Evolutionary conservation across 75 land plant species (phyloP).

Genomic region (Pseudotsuga menziesii): DNA sequence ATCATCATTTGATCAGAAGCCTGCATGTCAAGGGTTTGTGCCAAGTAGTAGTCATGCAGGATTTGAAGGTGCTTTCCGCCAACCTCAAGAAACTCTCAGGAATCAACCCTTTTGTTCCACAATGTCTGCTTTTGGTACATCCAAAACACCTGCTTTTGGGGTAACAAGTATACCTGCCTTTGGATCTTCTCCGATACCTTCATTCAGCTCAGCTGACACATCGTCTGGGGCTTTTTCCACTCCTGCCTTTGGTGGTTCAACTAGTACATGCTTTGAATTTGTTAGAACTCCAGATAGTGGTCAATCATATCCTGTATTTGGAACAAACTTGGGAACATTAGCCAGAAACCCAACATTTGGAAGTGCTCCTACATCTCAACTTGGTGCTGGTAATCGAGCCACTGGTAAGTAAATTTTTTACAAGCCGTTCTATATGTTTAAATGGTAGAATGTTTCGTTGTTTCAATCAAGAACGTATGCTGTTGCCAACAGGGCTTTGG

Average conservation of each 20-base stretch:
- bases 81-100: conserved; percentile 30
- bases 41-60: conserved; percentile 48
- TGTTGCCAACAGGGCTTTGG: no score
- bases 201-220: conserved; percentile 22
- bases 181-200: conserved; percentile 20
- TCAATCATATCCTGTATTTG: conserved; percentile 23
- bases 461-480: background rate
- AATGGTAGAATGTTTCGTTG: background rate
- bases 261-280: conserved; percentile 22
- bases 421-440: background rate
- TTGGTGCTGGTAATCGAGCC: conserved; percentile 18
- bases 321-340: conserved; percentile 20
- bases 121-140: conserved; percentile 23
- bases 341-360: conserved; percentile 25
- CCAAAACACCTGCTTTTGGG: conserved; percentile 24
- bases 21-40: conserved; percentile 81
- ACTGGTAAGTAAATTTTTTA: conserved; percentile 17
- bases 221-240: conserved; percentile 29
- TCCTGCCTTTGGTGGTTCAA: conserved; percentile 31
- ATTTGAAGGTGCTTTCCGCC: conserved; percentile 31
- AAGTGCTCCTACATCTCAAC: conserved; percentile 14
- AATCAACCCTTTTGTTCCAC: background rate
- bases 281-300: conserved; percentile 23
- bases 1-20: conserved; percentile 75
- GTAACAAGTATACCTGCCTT: conserved; percentile 33